Percentiles rank a stretch among this genome's conserved stretches.
These are phyloP conservation scores for Colletotrichum sojae DNA, from an alignment of 2,329 filamentous ascomycete species.

Conservation along the genomic window DNA sequence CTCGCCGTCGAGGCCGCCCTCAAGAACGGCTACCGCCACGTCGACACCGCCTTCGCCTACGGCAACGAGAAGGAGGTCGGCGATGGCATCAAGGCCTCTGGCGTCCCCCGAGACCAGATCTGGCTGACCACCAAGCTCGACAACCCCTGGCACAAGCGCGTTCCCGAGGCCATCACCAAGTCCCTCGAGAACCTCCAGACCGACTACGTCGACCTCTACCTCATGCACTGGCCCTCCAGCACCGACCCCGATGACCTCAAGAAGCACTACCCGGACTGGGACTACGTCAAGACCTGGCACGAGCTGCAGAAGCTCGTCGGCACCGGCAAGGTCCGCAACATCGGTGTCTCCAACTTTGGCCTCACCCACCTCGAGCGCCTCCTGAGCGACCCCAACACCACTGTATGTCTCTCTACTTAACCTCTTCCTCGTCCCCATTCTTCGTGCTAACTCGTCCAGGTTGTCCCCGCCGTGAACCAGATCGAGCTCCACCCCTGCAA, in stretches of 20 bases:
- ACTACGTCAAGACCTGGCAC: constrained; percentile 84
- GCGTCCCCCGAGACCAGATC: constrained; percentile 75
- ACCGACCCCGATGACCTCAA: constrained; percentile 73
- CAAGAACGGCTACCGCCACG: constrained; percentile 79
- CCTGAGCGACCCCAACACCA: constrained; percentile 74
- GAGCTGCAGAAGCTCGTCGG: constrained; percentile 79
- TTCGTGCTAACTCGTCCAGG: constrained; percentile 49
- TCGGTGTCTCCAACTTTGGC: constrained; percentile 89
- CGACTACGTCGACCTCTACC: constrained; percentile 79
- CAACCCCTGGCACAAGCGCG: constrained; percentile 83
- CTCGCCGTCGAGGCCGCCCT: constrained; percentile 80
- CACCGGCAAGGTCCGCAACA: constrained; percentile 82
- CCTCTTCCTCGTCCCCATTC: background rate
- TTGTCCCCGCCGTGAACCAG: constrained; percentile 81
- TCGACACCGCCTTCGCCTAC: constrained; percentile 84
- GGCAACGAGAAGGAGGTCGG: constrained; percentile 82
- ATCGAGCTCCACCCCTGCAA: constrained; percentile 86
- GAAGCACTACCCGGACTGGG: constrained; percentile 83
- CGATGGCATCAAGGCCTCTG: constrained; percentile 73
- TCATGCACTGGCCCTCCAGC: constrained; percentile 81
- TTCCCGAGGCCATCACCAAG: constrained; percentile 71
- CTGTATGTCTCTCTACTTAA: constrained; percentile 63
- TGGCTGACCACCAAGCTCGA: constrained; percentile 87
- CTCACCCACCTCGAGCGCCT: constrained; percentile 86
- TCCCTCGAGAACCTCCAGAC: constrained; percentile 73